A percentile compares a stretch with the other conserved stretches of the same genome.
Evolutionary conservation across 306 rosid genomes (phyloP).

Genomic region (Sindora glabra): DNA sequence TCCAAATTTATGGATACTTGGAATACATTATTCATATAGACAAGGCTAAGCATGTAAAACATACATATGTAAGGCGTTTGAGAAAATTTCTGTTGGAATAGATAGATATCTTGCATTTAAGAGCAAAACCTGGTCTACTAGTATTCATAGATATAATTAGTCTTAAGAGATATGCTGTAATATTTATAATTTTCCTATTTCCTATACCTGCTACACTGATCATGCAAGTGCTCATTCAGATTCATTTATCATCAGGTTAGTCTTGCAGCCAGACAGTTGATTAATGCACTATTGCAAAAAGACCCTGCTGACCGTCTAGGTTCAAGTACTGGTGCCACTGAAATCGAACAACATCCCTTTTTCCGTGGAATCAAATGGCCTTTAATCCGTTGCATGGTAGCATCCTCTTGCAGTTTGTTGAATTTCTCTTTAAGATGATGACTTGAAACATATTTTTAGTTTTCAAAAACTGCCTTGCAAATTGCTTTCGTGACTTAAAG

Average conservation of each 20-base stretch:
- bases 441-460: slow-evolving; percentile 1
- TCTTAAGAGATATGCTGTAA: not conserved
- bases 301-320: slow-evolving; percentile 73
- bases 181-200: not conserved
- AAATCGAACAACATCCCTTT: slow-evolving; percentile 84
- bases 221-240: slow-evolving; percentile 9
- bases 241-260: slow-evolving; percentile 53
- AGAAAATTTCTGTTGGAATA: not conserved
- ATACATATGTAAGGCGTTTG: not conserved
- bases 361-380: slow-evolving; percentile 92
- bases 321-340: slow-evolving; percentile 63
- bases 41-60: not conserved
- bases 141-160: not conserved
- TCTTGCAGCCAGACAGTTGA: slow-evolving; percentile 81
- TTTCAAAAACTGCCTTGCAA: not conserved
- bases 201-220: slow-evolving; percentile 2
- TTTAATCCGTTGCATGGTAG: slow-evolving; percentile 83
- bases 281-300: slow-evolving; percentile 82
- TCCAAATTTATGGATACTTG: not conserved
- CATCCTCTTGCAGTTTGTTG: not conserved
- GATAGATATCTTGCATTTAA: not conserved
- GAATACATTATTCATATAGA: not conserved
- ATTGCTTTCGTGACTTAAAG: not conserved
- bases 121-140: not conserved
- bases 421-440: slow-evolving; percentile 1